Evolutionary conservation across 2,329 filamentous ascomycete genomes (phyloP).

Genomic region (Venturia aucupariae): DNA sequence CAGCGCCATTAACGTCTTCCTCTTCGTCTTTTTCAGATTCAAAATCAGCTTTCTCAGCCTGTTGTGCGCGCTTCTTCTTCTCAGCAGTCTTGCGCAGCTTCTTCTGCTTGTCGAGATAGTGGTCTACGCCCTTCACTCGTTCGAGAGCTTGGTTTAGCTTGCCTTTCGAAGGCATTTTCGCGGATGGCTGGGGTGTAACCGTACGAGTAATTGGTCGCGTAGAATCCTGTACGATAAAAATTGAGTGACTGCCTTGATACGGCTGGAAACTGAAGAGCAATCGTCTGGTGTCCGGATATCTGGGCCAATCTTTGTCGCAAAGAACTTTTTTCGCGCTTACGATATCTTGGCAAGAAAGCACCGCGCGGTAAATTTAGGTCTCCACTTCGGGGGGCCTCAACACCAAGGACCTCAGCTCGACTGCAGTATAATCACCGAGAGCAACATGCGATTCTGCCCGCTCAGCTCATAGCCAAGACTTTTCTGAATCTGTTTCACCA

Average conservation of each 20-base stretch:
- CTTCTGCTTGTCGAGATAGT: slow-evolving; percentile 68
- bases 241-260: not conserved
- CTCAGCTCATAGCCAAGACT: too few relatives aligned
- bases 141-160: slow-evolving; percentile 52
- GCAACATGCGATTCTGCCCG: too few relatives aligned
- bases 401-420: too few relatives aligned
- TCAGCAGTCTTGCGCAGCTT: slow-evolving; percentile 51
- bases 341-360: not conserved
- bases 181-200: not conserved
- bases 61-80: slow-evolving; percentile 34
- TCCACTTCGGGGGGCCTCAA: not conserved
- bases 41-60: slow-evolving; percentile 28
- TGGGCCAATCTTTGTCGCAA: not conserved
- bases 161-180: slow-evolving; percentile 8
- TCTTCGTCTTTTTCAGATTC: slow-evolving; percentile 25
- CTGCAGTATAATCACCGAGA: not conserved
- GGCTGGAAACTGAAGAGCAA: not conserved
- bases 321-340: not conserved
- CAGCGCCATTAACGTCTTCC: not conserved
- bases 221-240: too few relatives aligned
- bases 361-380: not conserved
- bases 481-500: too few relatives aligned
- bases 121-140: slow-evolving; percentile 52
- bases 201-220: not conserved
- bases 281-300: not conserved